phyloP scores from a whole-genome alignment of 2,329 filamentous ascomycete species.

The Trichophyton benhamiae region DNA sequence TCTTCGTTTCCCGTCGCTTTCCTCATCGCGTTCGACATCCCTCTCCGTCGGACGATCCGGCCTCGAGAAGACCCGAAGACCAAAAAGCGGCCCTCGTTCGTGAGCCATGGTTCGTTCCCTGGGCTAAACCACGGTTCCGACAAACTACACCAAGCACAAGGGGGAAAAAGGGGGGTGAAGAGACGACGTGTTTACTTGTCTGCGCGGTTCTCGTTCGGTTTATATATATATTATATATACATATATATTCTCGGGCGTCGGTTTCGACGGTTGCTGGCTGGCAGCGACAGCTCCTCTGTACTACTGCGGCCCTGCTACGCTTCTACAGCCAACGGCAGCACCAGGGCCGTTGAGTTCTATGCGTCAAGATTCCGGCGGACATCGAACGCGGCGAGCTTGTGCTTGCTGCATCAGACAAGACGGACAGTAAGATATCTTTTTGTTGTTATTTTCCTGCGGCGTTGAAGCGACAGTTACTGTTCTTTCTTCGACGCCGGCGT shows the following conservation, averaged over 20 bases:
- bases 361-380: constrained; percentile 35
- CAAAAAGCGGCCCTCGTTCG: constrained; percentile 7
- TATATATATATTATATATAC: not conserved
- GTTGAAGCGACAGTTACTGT: not conserved
- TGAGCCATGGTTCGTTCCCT: constrained; percentile 25
- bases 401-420: constrained; percentile 38
- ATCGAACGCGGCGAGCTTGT: constrained; percentile 36
- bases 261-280: not conserved
- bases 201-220: not conserved
- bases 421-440: constrained; percentile 29
- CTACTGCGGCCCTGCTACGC: not conserved
- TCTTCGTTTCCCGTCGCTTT: not conserved
- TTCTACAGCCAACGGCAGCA: not conserved
- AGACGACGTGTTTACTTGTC: constrained; percentile 15
- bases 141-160: not conserved
- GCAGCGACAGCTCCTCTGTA: not conserved
- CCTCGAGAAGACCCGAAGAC: not conserved
- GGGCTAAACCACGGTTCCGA: constrained; percentile 20
- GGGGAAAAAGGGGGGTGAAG: not conserved
- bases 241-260: not conserved
- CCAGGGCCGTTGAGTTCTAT: constrained; percentile 29
- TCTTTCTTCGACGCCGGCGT: not conserved
- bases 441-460: not conserved
- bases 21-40: not conserved
- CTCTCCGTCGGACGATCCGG: not conserved